Conservation (phyloP, 441 rosid species). For the Arabidopsis lyrata region DNA sequence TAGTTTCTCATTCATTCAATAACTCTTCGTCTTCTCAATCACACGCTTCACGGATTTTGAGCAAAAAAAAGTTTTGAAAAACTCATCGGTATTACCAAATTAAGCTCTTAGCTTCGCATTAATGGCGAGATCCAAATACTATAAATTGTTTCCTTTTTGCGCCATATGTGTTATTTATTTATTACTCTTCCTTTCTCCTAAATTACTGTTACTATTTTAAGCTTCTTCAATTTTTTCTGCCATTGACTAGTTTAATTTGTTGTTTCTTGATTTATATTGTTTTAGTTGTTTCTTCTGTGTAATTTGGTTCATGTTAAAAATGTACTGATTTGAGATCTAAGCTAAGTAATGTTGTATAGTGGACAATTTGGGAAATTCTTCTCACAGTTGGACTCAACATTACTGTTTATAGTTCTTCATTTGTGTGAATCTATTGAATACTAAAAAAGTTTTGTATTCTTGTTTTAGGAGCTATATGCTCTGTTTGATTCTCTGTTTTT, state of each 20-base stretch:
- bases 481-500: conserved; percentile 13
- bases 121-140: conserved; percentile 42
- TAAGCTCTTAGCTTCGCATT: conserved; percentile 34
- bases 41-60: conserved; percentile 6
- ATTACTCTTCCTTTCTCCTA: conserved; percentile 29
- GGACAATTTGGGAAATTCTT: not conserved
- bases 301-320: conserved; percentile 11
- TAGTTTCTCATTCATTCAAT: conserved; percentile 32
- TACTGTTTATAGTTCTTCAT: conserved; percentile 29
- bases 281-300: conserved; percentile 11
- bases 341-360: conserved; percentile 13
- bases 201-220: conserved; percentile 32
- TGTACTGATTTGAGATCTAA: conserved; percentile 25
- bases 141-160: conserved; percentile 14
- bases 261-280: conserved; percentile 13
- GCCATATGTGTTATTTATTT: conserved; percentile 33
- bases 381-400: not conserved
- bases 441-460: conserved; percentile 4
- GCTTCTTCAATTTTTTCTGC: conserved; percentile 6
- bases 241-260: not conserved
- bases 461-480: conserved; percentile 9
- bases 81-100: conserved; percentile 33
- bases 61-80: not conserved
- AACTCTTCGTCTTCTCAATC: conserved; percentile 25
- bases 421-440: conserved; percentile 11